Evolutionary conservation across 2,329 filamentous ascomycete genomes (phyloP).

Genomic region (Verticillium isaacii): DNA sequence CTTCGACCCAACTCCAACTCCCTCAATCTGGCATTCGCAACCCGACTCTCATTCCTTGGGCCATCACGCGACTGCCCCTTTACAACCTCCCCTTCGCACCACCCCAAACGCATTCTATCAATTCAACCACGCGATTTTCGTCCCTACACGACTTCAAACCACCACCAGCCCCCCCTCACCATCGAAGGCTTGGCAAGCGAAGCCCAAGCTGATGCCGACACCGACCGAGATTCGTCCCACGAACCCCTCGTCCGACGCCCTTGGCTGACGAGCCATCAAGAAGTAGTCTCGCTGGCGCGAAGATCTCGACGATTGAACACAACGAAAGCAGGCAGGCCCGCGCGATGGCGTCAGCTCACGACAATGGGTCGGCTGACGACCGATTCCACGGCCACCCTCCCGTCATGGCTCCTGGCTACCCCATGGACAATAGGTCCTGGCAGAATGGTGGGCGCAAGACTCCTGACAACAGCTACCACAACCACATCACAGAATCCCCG

Average conservation of each 20-base stretch:
- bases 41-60: neutral
- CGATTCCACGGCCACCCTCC: slow-evolving; percentile 23
- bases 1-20: slow-evolving; percentile 1
- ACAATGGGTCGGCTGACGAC: slow-evolving; percentile 34
- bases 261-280: slow-evolving; percentile 12
- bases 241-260: slow-evolving; percentile 11
- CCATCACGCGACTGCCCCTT: slow-evolving; percentile 1
- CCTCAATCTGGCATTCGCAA: neutral
- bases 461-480: slow-evolving; percentile 29
- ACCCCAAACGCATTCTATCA: neutral
- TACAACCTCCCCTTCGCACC: neutral
- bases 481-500: slow-evolving; percentile 28
- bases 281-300: slow-evolving; percentile 3
- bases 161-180: neutral
- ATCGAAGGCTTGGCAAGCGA: neutral
- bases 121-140: neutral
- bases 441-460: slow-evolving; percentile 30
- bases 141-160: neutral
- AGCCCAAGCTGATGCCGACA: slow-evolving; percentile 14
- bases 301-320: slow-evolving; percentile 11
- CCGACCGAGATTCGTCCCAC: slow-evolving; percentile 5
- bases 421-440: slow-evolving; percentile 26
- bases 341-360: slow-evolving; percentile 42
- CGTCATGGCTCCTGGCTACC: slow-evolving; percentile 23
- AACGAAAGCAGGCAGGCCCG: slow-evolving; percentile 1